Percentiles rank a stretch among this genome's conserved stretches.
These are phyloP conservation scores for Eremochloa ophiuroides DNA, from an alignment of 176 grass and related monocot species.

Conservation along the genomic window DNA sequence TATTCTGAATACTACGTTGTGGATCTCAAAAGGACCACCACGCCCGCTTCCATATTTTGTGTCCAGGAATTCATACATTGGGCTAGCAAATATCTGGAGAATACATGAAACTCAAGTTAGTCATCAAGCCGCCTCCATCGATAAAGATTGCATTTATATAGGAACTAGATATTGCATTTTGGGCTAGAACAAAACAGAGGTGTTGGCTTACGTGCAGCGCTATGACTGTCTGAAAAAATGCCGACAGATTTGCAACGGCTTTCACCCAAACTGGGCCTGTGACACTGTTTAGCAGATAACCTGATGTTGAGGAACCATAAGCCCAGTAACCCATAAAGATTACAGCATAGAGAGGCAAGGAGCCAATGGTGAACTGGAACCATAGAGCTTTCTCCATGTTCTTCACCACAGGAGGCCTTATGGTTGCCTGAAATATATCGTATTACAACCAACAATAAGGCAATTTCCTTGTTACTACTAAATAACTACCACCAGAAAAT, in stretches of 20 bases:
- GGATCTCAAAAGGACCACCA: constrained; percentile 61
- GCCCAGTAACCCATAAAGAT: constrained; percentile 93
- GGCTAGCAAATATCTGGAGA: constrained; percentile 89
- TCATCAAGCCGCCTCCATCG: not conserved
- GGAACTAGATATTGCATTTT: not conserved
- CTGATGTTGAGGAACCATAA: constrained; percentile 79
- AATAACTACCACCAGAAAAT: not conserved
- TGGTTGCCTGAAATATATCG: constrained; percentile 55
- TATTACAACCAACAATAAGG: not conserved
- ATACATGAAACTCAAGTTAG: constrained; percentile 4
- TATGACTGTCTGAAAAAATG: constrained; percentile 89
- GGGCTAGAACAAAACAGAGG: not conserved
- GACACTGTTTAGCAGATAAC: constrained; percentile 74
- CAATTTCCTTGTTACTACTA: not conserved
- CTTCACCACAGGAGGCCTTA: constrained; percentile 82
- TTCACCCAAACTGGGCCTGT: constrained; percentile 76
- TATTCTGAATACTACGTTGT: constrained; percentile 73
- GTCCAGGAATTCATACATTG: constrained; percentile 94
- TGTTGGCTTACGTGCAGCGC: constrained; percentile 62
- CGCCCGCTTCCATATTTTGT: constrained; percentile 66
- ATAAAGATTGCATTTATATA: not conserved
- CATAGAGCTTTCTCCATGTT: constrained; percentile 97
- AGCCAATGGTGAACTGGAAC: constrained; percentile 81
- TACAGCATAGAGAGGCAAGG: constrained; percentile 77
- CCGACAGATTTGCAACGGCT: constrained; percentile 57